phyloP scores from a whole-genome alignment of 768 basidiomycete species.

The Melanogaster broomeanus region DNA sequence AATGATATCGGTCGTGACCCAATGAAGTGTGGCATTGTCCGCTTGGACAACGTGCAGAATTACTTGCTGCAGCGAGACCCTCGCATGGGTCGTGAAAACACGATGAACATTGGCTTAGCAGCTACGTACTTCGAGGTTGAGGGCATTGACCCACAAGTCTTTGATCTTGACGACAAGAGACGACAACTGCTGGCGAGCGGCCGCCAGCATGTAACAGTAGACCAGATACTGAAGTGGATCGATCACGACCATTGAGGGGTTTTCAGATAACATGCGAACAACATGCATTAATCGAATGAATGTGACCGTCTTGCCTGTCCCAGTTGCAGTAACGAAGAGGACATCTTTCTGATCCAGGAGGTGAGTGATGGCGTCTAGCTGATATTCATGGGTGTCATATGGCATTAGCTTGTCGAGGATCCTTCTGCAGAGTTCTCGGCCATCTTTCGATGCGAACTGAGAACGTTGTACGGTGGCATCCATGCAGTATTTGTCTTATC shows the following conservation, averaged over 20 bases:
- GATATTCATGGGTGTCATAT: constrained; percentile 7
- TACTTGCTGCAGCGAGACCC: constrained; percentile 26
- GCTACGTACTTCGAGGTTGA: too few relatives aligned
- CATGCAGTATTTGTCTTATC: too few relatives aligned
- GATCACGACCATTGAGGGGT: neutral
- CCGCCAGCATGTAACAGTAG: too few relatives aligned
- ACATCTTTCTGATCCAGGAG: too few relatives aligned
- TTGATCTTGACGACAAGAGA: too few relatives aligned
- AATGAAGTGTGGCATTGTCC: constrained; percentile 13
- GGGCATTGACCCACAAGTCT: too few relatives aligned
- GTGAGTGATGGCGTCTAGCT: too few relatives aligned
- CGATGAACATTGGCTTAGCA: too few relatives aligned
- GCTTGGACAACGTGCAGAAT: constrained; percentile 35
- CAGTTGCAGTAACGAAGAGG: neutral
- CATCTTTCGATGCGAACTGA: neutral
- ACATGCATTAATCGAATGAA: constrained; percentile 8
- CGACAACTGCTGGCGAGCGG: too few relatives aligned
- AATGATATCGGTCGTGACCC: constrained; percentile 13
- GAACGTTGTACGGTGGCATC: too few relatives aligned
- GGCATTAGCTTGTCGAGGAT: neutral
- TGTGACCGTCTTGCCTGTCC: constrained; percentile 4
- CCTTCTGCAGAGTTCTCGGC: neutral
- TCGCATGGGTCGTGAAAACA: constrained; percentile 31
- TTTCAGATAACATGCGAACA: neutral
- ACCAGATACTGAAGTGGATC: too few relatives aligned